phyloP scores from a whole-genome alignment of 78 protist species.

The Reticulomyxa filosa region DNA sequence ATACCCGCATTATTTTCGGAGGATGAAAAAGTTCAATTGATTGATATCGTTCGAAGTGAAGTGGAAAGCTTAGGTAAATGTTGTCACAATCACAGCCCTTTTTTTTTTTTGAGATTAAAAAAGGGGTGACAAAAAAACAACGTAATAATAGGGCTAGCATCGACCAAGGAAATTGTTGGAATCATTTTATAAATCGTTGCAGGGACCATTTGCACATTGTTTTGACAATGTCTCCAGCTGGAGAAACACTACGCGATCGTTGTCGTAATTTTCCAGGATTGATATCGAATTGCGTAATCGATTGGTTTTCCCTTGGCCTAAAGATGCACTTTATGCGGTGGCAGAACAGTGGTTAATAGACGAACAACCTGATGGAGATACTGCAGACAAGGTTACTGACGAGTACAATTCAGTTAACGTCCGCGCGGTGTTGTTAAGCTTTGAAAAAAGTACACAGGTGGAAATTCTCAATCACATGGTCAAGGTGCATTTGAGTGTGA shows the following conservation, averaged over 20 bases:
- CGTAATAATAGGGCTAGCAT: too few relatives aligned
- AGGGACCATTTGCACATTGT: slow-evolving; percentile 66
- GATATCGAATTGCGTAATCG: slow-evolving; percentile 52
- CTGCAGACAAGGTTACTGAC: too few relatives aligned
- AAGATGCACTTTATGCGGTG: slow-evolving; percentile 49
- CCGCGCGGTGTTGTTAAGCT: too few relatives aligned
- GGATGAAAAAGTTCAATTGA: slow-evolving; percentile 37
- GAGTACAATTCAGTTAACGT: too few relatives aligned
- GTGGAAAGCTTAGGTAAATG: background rate
- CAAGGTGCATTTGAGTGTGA: slow-evolving; percentile 27
- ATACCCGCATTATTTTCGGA: slow-evolving; percentile 63
- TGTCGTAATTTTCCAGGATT: slow-evolving; percentile 72
- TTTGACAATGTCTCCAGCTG: slow-evolving; percentile 58
- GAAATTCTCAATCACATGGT: slow-evolving; percentile 43
- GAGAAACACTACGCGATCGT: slow-evolving; percentile 48
- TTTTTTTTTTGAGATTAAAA: too few relatives aligned
- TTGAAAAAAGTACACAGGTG: too few relatives aligned
- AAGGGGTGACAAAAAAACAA: too few relatives aligned
- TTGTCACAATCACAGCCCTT: too few relatives aligned
- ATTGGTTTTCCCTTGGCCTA: slow-evolving; percentile 74
- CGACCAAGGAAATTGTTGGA: slow-evolving; percentile 26
- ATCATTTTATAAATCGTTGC: slow-evolving; percentile 41
- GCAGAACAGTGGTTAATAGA: slow-evolving; percentile 19
- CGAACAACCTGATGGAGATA: too few relatives aligned
- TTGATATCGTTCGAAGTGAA: slow-evolving; percentile 26